Conservation (phyloP, 495 filamentous ascomycete species). For the Penicillium subrubescens region DNA sequence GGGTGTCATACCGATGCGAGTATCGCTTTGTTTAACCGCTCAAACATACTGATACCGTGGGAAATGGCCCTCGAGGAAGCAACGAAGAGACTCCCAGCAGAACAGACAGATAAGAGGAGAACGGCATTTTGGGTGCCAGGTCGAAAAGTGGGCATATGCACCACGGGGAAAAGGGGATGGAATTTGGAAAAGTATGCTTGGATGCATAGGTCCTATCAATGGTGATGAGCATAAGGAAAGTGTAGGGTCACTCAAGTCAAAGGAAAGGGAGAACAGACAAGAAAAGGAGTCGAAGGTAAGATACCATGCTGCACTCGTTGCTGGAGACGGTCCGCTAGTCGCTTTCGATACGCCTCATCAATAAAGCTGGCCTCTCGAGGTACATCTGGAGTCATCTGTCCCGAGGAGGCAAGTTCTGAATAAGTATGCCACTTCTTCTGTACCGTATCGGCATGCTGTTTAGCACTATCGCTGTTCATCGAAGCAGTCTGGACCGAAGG, state of each 20-base stretch:
- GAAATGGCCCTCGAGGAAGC: conserved; percentile 27
- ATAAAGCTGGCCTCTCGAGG: conserved; percentile 14
- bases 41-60: conserved; percentile 36
- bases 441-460: conserved; percentile 2
- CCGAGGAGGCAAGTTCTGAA: neutral
- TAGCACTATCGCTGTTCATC: neutral
- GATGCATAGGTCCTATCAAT: conserved; percentile 25
- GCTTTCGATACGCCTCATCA: conserved; percentile 26
- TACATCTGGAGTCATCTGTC: conserved; percentile 16
- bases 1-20: conserved; percentile 26
- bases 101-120: conserved; percentile 24
- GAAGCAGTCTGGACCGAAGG: neutral
- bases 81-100: conserved; percentile 34
- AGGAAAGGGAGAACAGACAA: conserved; percentile 12
- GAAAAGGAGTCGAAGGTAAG: conserved; percentile 29
- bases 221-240: neutral
- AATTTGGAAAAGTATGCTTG: conserved; percentile 36
- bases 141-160: conserved; percentile 35
- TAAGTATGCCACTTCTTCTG: conserved; percentile 21
- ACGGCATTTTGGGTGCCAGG: conserved; percentile 21
- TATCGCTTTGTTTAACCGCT: conserved; percentile 38
- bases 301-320: conserved; percentile 19
- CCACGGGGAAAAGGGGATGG: conserved; percentile 32
- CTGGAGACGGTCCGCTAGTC: conserved; percentile 23
- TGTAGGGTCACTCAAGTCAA: neutral